Percentiles rank a stretch among this genome's conserved stretches.
Conservation (phyloP, 2,329 filamentous ascomycete species). For the Chalaropsis thielavioides region DNA sequence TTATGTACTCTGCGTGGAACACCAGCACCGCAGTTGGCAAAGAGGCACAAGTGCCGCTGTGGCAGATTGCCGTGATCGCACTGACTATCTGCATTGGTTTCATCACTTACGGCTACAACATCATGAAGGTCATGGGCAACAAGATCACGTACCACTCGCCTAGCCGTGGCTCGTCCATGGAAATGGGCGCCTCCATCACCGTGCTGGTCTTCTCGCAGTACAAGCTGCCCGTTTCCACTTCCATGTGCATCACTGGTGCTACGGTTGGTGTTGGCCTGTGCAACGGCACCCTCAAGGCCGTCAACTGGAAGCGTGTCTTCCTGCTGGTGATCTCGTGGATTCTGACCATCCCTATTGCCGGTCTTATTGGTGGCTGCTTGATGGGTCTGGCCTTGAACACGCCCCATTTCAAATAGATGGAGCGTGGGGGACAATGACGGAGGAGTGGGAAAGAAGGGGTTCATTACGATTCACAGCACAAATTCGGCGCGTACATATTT, state of each 20-base stretch:
- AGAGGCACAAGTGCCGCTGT: slow-evolving; percentile 54
- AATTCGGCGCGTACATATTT: neutral
- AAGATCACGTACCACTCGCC: slow-evolving; percentile 58
- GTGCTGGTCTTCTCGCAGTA: slow-evolving; percentile 63
- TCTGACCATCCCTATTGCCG: slow-evolving; percentile 32
- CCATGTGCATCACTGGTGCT: slow-evolving; percentile 67
- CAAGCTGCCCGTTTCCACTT: slow-evolving; percentile 60
- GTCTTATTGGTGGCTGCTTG: slow-evolving; percentile 28
- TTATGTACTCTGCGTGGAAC: slow-evolving; percentile 52
- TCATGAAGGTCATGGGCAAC: slow-evolving; percentile 79
- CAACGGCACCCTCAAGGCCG: slow-evolving; percentile 55
- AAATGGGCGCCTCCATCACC: slow-evolving; percentile 64
- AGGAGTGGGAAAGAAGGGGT: neutral
- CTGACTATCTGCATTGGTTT: slow-evolving; percentile 51
- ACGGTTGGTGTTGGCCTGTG: slow-evolving; percentile 66
- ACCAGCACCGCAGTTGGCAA: slow-evolving; percentile 45
- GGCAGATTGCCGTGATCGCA: slow-evolving; percentile 60
- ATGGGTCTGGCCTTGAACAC: slow-evolving; percentile 31
- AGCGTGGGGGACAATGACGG: neutral
- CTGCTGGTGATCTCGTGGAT: slow-evolving; percentile 51
- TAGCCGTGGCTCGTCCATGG: slow-evolving; percentile 52
- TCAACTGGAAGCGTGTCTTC: slow-evolving; percentile 61
- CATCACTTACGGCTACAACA: slow-evolving; percentile 67
- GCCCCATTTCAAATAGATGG: slow-evolving; percentile 20
- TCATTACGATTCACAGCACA: neutral